phyloP scores from a whole-genome alignment of 176 grass and related monocot species.

The Aegilops sharonensis region DNA sequence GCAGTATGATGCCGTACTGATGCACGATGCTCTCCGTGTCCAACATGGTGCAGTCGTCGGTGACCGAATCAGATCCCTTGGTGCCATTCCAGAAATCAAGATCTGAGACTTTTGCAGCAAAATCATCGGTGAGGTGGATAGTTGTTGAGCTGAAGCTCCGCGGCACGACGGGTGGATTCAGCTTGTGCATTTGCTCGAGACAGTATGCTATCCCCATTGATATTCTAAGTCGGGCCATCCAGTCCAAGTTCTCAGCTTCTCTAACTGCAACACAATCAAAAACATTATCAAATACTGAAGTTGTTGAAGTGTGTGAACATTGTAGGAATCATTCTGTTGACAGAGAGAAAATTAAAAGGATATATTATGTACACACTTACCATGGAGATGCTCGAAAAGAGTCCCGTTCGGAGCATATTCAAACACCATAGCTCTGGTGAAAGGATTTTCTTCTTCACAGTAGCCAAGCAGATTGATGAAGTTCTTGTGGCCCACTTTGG shows the following conservation, averaged over 20 bases:
- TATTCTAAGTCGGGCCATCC: constrained; percentile 62
- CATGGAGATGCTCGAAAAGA: constrained; percentile 81
- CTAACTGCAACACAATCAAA: constrained; percentile 51
- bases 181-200: constrained; percentile 77
- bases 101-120: constrained; percentile 70
- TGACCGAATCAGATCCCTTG: constrained; percentile 15
- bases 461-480: constrained; percentile 82
- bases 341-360: not conserved
- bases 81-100: constrained; percentile 43
- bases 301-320: not conserved
- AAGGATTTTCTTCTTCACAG: constrained; percentile 65
- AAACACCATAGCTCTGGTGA: constrained; percentile 81
- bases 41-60: not conserved
- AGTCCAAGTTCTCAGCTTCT: constrained; percentile 70
- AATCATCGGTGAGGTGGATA: constrained; percentile 75
- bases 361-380: constrained; percentile 20
- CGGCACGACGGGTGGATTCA: constrained; percentile 47
- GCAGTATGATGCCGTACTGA: constrained; percentile 59
- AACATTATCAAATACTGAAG: not conserved
- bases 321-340: not conserved
- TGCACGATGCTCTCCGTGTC: constrained; percentile 38
- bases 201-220: constrained; percentile 88
- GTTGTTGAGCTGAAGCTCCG: constrained; percentile 41
- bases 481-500: constrained; percentile 71
- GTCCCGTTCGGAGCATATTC: constrained; percentile 84